Evolutionary conservation across 2,329 filamentous ascomycete genomes (phyloP).

Genomic region (Aspergillus sp.): DNA sequence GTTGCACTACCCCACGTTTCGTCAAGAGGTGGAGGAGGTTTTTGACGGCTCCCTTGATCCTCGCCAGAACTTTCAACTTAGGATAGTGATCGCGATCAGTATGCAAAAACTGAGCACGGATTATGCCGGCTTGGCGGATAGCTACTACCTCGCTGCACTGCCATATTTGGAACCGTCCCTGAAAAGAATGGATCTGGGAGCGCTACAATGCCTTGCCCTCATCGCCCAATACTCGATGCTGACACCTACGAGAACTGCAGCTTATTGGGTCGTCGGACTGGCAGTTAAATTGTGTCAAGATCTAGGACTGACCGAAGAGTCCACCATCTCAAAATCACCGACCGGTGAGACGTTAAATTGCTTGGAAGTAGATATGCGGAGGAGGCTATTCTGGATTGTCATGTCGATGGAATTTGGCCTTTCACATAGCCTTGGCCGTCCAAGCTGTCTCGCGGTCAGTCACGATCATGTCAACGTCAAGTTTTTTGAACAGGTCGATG

Average conservation of each 20-base stretch:
- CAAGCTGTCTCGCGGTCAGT: conserved; percentile 73
- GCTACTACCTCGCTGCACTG: conserved; percentile 88
- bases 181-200: conserved; percentile 80
- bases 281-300: conserved; percentile 85
- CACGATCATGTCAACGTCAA: conserved; percentile 77
- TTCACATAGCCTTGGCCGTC: conserved; percentile 79
- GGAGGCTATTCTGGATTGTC: conserved; percentile 81
- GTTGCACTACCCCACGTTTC: conserved; percentile 75
- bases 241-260: conserved; percentile 83
- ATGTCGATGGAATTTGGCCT: conserved; percentile 83
- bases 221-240: conserved; percentile 88
- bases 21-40: conserved; percentile 69
- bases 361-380: conserved; percentile 79
- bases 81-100: conserved; percentile 90
- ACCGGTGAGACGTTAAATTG: conserved; percentile 57
- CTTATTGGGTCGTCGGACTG: conserved; percentile 88
- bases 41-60: conserved; percentile 69
- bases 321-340: conserved; percentile 65
- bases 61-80: conserved; percentile 79
- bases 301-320: conserved; percentile 78
- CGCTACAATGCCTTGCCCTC: conserved; percentile 79
- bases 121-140: conserved; percentile 90
- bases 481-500: conserved; percentile 76
- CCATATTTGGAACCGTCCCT: conserved; percentile 75
- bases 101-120: conserved; percentile 84